Evolutionary conservation across 495 filamentous ascomycete genomes (phyloP).

Genomic region (Geopyxis carbonaria): DNA sequence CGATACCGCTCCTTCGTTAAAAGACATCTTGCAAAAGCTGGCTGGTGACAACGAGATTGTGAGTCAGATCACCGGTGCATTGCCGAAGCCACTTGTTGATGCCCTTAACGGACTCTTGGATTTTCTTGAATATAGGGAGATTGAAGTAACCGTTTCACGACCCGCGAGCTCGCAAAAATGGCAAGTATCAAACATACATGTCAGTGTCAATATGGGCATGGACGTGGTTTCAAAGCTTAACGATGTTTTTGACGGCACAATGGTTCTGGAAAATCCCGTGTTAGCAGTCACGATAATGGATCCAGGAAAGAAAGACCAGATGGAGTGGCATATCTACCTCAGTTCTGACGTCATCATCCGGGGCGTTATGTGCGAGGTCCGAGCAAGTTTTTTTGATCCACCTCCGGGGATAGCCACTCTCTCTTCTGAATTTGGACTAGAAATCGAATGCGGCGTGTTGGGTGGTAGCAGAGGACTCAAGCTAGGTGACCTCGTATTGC

Average conservation of each 20-base stretch:
- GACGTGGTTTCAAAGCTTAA: background rate
- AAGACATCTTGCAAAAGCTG: background rate
- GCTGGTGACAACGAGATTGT: background rate
- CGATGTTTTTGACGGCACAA: background rate
- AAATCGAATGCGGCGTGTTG: background rate
- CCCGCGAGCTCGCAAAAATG: background rate
- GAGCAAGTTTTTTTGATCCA: background rate
- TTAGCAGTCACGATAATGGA: background rate
- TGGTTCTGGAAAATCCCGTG: background rate
- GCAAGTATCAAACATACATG: background rate
- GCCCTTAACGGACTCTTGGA: background rate
- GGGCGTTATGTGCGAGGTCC: background rate
- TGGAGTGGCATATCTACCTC: background rate
- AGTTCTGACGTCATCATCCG: background rate
- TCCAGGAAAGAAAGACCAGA: background rate
- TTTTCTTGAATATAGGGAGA: background rate
- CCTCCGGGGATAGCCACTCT: background rate
- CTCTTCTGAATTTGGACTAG: background rate
- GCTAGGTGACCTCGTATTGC: background rate
- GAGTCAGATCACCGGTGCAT: background rate
- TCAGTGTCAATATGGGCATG: background rate
- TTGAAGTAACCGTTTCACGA: background rate
- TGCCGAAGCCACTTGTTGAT: background rate
- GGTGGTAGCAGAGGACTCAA: background rate
- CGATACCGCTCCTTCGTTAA: background rate